A percentile compares a stretch with the other conserved stretches of the same genome.
These are phyloP conservation scores for Daucus carota DNA, from an alignment of 129 eudicot species.

Conservation along the genomic window DH1_v3.0 NC_030381.2:44175001-44175500, in stretches of 20 bases:
- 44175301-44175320: conserved; percentile 79
- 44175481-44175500: conserved; percentile 77
- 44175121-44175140: conserved; percentile 78
- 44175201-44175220: neutral
- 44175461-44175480: neutral
- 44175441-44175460: neutral
- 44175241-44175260: neutral
- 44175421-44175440: neutral
- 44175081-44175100: conserved; percentile 77
- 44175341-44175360: too few relatives aligned
- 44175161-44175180: conserved; percentile 31
- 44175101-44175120: conserved; percentile 82
- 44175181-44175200: neutral
- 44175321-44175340: neutral
- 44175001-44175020: conserved; percentile 82
- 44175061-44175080: conserved; percentile 96
- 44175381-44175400: neutral
- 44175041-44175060: conserved; percentile 96
- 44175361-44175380: neutral
- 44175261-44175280: conserved; percentile 55
- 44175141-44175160: conserved; percentile 85
- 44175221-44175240: too few relatives aligned
- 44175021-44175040: conserved; percentile 86
- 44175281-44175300: conserved; percentile 97
- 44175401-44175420: neutral